Base-by-base conservation (phyloP, 805 yeast species). In the Teunomyces lycoperdinae region DNA sequence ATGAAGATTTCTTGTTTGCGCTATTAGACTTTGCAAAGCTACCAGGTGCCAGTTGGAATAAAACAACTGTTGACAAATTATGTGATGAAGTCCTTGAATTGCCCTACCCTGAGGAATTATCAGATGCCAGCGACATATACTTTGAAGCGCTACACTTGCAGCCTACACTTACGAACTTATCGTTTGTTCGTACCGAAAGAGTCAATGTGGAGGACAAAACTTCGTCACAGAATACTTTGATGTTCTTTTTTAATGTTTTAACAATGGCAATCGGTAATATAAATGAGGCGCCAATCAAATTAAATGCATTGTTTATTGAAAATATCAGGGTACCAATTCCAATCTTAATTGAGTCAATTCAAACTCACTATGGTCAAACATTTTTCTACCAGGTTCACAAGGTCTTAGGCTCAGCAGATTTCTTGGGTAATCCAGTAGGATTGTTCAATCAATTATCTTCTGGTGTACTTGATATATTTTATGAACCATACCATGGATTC, bases 241-340 rank as follows among this genome's bases (percentile, higher is more conserved):
- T 85, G 78, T 86, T 87, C 63, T 81, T 89, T 52, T 74, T 89
- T 55, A 89, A 94, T 63, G 83, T 92, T 33, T 71, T 94, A 50
- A 90, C 97, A 0, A 91, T 92, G 97, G 96, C 99, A 0, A 81
- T 94, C 52, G 99, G 98, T 24, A 94, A 92, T 63, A 88, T 95
- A 50, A 92, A 92, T 62, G 97, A 94, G 66, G 99, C 99, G 0
- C 98, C 98, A 1, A 87, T 94, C 39, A 80, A 86, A 58, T 71
- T 94, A 62, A 89, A 92, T 59, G 90, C 98, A 0, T 74, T 95
- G 55, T 77, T 89, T 50, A 78, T 92, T 62, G 97, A 90, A 57
- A 94, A 94, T 62, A 83, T 91, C 9, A 78, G 97, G 50, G 95
- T 91, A 0, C 96, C 97, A 3, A 63, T 87, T 3, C 88, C 90